Evolutionary conservation across 1,139 yeast species (phyloP).

Genomic region (Yamadazyma spencermartinsiae): DNA sequence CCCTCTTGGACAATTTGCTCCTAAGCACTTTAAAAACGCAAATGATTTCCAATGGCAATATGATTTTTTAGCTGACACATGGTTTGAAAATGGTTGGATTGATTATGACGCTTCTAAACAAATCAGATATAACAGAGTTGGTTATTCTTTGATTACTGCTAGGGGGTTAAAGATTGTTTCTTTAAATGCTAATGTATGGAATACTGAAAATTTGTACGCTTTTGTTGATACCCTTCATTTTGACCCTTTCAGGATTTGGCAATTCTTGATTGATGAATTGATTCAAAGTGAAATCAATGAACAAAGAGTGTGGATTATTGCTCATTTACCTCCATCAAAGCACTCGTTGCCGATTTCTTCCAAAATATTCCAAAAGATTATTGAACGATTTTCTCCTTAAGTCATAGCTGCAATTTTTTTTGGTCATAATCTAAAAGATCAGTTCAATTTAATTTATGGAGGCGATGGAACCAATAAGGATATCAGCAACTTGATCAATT

Average conservation of each 20-base stretch:
- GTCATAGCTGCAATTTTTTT: constrained; percentile 35
- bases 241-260: constrained; percentile 29
- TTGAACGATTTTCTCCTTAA: constrained; percentile 33
- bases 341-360: constrained; percentile 29
- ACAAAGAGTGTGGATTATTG: constrained; percentile 36
- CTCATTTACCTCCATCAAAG: constrained; percentile 27
- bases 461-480: constrained; percentile 20
- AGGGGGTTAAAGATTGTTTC: constrained; percentile 32
- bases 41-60: constrained; percentile 27
- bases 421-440: constrained; percentile 29
- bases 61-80: constrained; percentile 28
- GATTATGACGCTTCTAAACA: constrained; percentile 28
- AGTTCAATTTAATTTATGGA: constrained; percentile 26
- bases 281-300: constrained; percentile 26
- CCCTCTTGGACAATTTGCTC: constrained; percentile 29
- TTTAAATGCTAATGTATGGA: constrained; percentile 33
- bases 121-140: constrained; percentile 29
- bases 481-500: constrained; percentile 23
- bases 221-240: constrained; percentile 25
- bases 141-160: constrained; percentile 25
- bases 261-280: constrained; percentile 29
- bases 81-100: constrained; percentile 43
- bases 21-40: constrained; percentile 14
- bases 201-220: constrained; percentile 26
- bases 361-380: constrained; percentile 25